These are phyloP conservation scores for Pluteus cervinus DNA, from an alignment of 768 basidiomycete genomes.

Conservation along the genomic window DNA sequence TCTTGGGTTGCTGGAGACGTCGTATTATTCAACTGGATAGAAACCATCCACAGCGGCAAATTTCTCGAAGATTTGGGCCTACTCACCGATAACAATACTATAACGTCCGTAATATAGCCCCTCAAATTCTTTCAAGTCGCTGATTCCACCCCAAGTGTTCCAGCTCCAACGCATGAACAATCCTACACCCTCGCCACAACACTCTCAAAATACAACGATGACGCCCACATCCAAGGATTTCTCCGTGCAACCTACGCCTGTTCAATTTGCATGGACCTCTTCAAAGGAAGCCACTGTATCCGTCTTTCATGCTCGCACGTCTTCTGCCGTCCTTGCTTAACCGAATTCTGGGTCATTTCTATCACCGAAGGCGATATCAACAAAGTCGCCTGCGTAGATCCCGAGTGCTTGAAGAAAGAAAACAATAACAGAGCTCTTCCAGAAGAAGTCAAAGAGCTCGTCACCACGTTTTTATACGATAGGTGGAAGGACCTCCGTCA, in stretches of 20 bases:
- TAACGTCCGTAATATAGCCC: constrained; percentile 42
- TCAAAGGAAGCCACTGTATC: constrained; percentile 74
- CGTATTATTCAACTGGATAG: constrained; percentile 66
- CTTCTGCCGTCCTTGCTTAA: constrained; percentile 78
- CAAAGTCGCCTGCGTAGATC: constrained; percentile 77
- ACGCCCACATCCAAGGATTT: constrained; percentile 47
- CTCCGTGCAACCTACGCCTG: constrained; percentile 62
- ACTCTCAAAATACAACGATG: no score
- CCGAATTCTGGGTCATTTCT: constrained; percentile 77
- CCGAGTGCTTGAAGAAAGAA: constrained; percentile 69
- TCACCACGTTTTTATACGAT: no score
- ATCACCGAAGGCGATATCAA: constrained; percentile 75
- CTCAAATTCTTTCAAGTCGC: no score
- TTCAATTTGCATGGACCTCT: constrained; percentile 65
- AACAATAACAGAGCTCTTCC: constrained; percentile 70
- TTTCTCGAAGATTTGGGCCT: constrained; percentile 48
- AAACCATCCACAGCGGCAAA: constrained; percentile 61
- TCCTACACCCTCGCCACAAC: no score
- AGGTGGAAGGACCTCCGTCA: constrained; percentile 78
- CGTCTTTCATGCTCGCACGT: constrained; percentile 69
- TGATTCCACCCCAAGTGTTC: no score
- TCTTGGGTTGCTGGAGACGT: constrained; percentile 63
- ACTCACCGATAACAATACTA: constrained; percentile 20
- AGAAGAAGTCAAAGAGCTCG: constrained; percentile 58
- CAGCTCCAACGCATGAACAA: no score